Conservation (phyloP, 192 early-diverging fungal species). For the Rhizoclosmatium globosum region DNA sequence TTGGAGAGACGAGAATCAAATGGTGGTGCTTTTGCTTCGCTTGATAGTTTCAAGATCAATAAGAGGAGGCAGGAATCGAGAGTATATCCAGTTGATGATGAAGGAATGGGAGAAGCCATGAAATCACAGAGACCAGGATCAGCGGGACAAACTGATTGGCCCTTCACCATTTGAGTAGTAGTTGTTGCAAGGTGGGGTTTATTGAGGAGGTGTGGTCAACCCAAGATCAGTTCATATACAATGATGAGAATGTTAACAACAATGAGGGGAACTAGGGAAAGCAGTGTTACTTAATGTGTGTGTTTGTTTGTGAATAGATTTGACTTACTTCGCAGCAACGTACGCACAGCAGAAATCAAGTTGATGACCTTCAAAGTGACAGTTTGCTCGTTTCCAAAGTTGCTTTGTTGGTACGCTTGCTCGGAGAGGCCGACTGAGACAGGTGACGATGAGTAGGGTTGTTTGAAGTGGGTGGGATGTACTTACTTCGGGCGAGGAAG, state of each 20-base stretch:
- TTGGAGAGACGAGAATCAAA: not conserved
- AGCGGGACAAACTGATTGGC: not conserved
- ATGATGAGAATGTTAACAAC: constrained; percentile 82
- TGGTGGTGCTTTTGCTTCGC: not conserved
- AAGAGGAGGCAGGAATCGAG: not conserved
- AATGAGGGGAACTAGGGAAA: constrained; percentile 76
- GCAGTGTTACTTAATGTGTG: not conserved
- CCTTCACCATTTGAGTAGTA: not conserved
- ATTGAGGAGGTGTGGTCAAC: constrained; percentile 50
- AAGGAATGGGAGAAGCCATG: not conserved
- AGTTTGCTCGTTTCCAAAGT: constrained; percentile 53
- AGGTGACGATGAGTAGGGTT: not conserved
- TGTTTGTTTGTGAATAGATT: not conserved
- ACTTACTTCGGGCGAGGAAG: constrained; percentile 88
- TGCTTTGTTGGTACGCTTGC: constrained; percentile 57
- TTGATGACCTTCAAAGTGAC: constrained; percentile 84
- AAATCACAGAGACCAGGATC: not conserved
- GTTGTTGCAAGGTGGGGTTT: not conserved
- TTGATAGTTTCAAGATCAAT: no score
- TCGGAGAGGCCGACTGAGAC: constrained; percentile 72
- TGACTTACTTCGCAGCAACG: constrained; percentile 82
- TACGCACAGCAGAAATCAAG: constrained; percentile 90
- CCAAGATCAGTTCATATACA: constrained; percentile 82
- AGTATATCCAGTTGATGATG: not conserved
- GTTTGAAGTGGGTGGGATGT: not conserved